Base-by-base conservation (phyloP, 208 protist species). In the Herpetomonas tarakana region DNA sequence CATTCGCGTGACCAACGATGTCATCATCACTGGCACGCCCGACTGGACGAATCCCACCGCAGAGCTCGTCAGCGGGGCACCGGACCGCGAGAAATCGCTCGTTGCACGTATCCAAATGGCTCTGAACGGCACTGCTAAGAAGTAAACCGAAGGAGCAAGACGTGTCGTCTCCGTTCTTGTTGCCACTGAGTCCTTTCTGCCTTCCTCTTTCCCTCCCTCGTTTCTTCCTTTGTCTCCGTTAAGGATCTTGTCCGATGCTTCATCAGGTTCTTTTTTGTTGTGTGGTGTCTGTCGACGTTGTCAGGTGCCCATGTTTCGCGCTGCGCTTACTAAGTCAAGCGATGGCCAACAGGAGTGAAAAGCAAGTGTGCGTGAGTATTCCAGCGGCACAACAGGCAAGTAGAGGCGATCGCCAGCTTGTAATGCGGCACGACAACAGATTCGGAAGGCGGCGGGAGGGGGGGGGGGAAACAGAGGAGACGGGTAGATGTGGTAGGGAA, bases 1-100 rank as follows among this genome's bases (percentile, higher is more conserved):
- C 19, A 95, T 92, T 47, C 71, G 71, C n/a, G 74, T 91, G 25
- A 89, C 71, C 18, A 63, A 84, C 25, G 74, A 85, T 4, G 83
- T 95, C 3, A 71, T 89, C 57, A 76, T 95, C 6, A 76, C 78
- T 28, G 78, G 81, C 29, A 78, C 85, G 3, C 85, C 86, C 1
- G 73, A 89, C 61, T 95, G 88, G 86, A 75, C 27, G 22, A 82
- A 21, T 16, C 83, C 88, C 0, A 74, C 65, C 35, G 80, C 76
- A 46, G 62, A 81, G 45, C 74, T 86, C 31, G 65, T 82, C 12
- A 74, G 88, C 12, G 82, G 76, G 0, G 82, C 72, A 26, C 53
- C 68, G 4, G 78, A 79, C 39, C 73, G 75, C 55, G 82, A 88
- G 29, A 44, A 52, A 28, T 68, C 68, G 52, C 51, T 91, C 50